phyloP scores from a whole-genome alignment of 345 rosid species.

The Erucastrum elatum region DNA sequence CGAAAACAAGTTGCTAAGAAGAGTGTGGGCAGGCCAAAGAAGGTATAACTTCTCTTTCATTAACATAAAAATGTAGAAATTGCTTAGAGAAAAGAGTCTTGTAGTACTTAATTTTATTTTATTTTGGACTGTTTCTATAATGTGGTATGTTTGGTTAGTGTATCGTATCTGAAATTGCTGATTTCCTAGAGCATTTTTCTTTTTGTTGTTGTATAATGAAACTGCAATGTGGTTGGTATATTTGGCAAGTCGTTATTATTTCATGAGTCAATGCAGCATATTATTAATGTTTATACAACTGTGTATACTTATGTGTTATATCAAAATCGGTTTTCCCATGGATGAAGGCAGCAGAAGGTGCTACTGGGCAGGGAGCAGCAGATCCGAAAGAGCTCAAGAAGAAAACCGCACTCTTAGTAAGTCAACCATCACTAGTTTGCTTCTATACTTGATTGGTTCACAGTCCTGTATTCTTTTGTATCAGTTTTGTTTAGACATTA shows the following conservation, averaged over 20 bases:
- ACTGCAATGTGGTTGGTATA: constrained; percentile 6
- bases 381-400: constrained; percentile 21
- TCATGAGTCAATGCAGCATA: neutral
- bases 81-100: neutral
- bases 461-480: constrained; percentile 7
- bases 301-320: constrained; percentile 21
- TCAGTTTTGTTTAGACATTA: constrained; percentile 10
- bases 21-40: constrained; percentile 60
- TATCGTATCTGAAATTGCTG: constrained; percentile 4
- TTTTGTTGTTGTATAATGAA: neutral
- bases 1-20: constrained; percentile 43
- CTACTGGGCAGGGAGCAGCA: constrained; percentile 17
- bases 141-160: neutral
- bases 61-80: neutral
- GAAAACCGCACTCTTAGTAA: constrained; percentile 26
- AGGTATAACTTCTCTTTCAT: constrained; percentile 44
- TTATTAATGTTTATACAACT: neutral
- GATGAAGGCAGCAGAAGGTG: constrained; percentile 12
- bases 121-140: neutral
- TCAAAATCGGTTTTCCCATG: neutral
- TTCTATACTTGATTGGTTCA: neutral
- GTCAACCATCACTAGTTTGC: constrained; percentile 6
- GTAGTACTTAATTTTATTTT: neutral
- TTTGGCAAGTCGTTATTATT: constrained; percentile 8
- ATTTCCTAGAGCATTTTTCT: neutral